These are phyloP conservation scores for Rhodotorula glutinis DNA, from an alignment of 1,284 basidiomycete genomes.

Conservation along the genomic window DNA sequence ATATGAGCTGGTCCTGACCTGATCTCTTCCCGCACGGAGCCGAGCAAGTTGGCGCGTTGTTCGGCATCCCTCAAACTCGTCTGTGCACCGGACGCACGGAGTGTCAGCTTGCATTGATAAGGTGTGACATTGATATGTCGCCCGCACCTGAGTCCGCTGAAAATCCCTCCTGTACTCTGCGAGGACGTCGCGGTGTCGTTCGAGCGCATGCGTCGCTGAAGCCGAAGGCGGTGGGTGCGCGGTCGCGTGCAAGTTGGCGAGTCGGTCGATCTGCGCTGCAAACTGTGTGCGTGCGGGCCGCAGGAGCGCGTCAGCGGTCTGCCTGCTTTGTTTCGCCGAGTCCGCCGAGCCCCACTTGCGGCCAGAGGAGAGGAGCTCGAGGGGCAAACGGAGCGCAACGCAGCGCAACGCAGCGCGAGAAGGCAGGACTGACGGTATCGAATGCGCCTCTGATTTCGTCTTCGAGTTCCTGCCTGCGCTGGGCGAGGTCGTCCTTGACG, in stretches of 20 bases:
- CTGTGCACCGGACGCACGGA: conserved; percentile 53
- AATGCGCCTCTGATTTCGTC: conserved; percentile 79
- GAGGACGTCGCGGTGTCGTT: conserved; percentile 84
- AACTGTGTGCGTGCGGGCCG: conserved; percentile 1
- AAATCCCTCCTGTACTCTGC: conserved; percentile 84
- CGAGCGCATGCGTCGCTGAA: conserved; percentile 81
- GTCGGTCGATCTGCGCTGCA: conserved; percentile 29
- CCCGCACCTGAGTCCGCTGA: conserved; percentile 68
- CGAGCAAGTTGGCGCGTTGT: conserved; percentile 80
- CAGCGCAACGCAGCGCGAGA: too few relatives aligned
- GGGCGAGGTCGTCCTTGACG: conserved; percentile 57
- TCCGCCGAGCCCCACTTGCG: conserved; percentile 1
- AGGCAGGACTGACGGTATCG: conserved; percentile 64
- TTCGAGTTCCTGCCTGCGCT: conserved; percentile 53
- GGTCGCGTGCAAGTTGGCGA: conserved; percentile 32
- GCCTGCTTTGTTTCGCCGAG: too few relatives aligned
- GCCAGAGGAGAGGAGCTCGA: too few relatives aligned
- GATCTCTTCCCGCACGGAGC: conserved; percentile 92
- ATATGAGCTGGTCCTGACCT: too few relatives aligned
- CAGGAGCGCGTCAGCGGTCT: neutral
- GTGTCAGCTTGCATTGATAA: too few relatives aligned
- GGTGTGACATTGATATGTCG: too few relatives aligned
- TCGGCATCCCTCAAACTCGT: conserved; percentile 76
- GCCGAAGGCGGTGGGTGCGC: conserved; percentile 66
- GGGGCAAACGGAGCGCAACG: too few relatives aligned